Base-by-base conservation (phyloP, 352 stramenopile species). In the Phytophthora macrochlamydospora region DNA sequence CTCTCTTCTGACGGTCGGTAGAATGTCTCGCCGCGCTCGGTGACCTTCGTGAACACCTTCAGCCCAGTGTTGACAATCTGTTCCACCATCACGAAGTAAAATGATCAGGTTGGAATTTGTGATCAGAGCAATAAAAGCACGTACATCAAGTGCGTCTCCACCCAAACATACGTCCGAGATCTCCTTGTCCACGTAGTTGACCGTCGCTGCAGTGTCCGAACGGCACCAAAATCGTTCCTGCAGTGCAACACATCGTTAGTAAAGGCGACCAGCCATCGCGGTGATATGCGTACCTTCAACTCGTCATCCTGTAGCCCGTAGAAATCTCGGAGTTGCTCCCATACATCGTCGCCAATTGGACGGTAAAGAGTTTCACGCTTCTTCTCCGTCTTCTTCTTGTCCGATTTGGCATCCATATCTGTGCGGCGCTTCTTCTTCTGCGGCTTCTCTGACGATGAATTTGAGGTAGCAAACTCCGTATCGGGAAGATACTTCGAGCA, bases 41-140 rank as follows among this genome's bases (percentile, higher is more conserved):
- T 87, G 33, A 87, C 69, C 51, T 96, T 97, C 12, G 87, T 85
- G 56, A 97, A 97, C 3, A 96, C 83, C 61, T 94, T 94, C 56
- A 97, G 85, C 4, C 93, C 93, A 46, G 90, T 97, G 68, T 97
- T 96, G n/a, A 98, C 86, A 60, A 98, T 92, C 83, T 97, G 59
- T 64, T 58, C 28, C 48, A 24, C 18, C 18, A 24, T 24, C 18
- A 24, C 18, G 18, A 24, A 24, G 18, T 24, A 24, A 24, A 24
- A 24, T 24, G 18, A 24, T 24, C 18, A 24, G 18, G 18, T 24
- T 24, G 18, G 18, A 24, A 24, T 24, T 24, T 24, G 18, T 24
- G 18, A 24, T 24, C 18, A 24, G 18, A 24, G 18, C 18, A 24
- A 24, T 24, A 24, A 24, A 24, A 24, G 18, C n/a, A 69, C 68